Evolutionary conservation across 768 basidiomycete genomes (phyloP), one percentile per base, ranked within the genome.

Genomic region (Megacollybia marginata): DNA sequence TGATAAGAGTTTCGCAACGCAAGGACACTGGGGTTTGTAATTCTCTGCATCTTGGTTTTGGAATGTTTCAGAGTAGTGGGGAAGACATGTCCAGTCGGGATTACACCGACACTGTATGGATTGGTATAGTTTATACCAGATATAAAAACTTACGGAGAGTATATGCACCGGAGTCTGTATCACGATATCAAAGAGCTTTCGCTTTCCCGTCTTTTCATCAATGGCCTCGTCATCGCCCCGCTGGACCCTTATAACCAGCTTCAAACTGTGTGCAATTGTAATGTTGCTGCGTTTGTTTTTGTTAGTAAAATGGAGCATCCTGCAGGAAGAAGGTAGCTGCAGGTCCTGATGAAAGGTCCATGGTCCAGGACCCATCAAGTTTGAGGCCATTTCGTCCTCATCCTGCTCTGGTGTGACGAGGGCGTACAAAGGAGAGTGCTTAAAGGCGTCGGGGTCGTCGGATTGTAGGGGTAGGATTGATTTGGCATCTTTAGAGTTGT

Each of bases 91-190:
- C 80, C 82, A 87, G 53, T 90, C 83, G 0, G 84, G 78, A 57
- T 88, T 85, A 61, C 90, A 93, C 18, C 83, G 81, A 63, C 88
- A 92, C 86, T 89, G 55, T 9, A 46, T n/a, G 36, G 15, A 33
- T 46, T 18, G 19, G 33, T 42, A 31, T 48, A 47, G 8, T 32
- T 28, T 9, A 33, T 19, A 18, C 23, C 4, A 0, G 23, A 28
- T 28, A 46, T 48, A 38, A 33, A 46, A 46, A 70, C 86, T 70
- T 53, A 91, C 89, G 15, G 93, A 93, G 47, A 96, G 79, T 45
- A 97, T 82, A 49, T 89, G 84, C 34, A 96, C 75, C 0, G 92
- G 92, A 0, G 82, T 83, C 62, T 92, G 85, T 52, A 94, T 79
- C 28, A 88, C 80, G 55, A 94, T 89, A 62, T 93, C 93, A 63